Conservation (phyloP, 1,284 basidiomycete genomes). For the Pseudozyma sp. region DNA sequence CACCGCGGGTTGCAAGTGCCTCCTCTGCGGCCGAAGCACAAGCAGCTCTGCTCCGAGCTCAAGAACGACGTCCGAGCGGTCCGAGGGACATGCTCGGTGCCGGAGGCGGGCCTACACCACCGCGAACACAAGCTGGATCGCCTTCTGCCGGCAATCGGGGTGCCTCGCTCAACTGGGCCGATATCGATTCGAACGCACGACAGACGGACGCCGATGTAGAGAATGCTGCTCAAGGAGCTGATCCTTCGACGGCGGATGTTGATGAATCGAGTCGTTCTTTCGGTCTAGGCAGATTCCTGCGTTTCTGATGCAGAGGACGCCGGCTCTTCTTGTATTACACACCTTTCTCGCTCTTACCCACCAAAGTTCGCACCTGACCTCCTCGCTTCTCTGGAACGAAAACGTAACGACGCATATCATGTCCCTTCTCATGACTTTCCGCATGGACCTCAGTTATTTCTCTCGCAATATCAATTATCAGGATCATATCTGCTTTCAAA, state of each 20-base stretch:
- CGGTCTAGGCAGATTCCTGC: slow-evolving; percentile 43
- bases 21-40: slow-evolving; percentile 33
- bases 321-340: background rate
- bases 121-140: slow-evolving; percentile 13
- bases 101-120: slow-evolving; percentile 19
- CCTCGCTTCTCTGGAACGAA: background rate
- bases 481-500: background rate
- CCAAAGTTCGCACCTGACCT: background rate
- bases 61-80: background rate
- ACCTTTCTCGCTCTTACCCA: background rate
- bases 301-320: slow-evolving; percentile 22
- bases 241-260: background rate
- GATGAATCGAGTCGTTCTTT: slow-evolving; percentile 23
- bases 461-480: background rate
- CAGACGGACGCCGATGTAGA: slow-evolving; percentile 5
- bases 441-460: background rate
- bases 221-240: background rate
- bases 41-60: slow-evolving; percentile 10
- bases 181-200: slow-evolving; percentile 19
- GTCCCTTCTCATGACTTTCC: background rate
- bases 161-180: slow-evolving; percentile 30
- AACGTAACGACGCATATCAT: slow-evolving; percentile 1
- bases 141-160: slow-evolving; percentile 10
- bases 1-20: slow-evolving; percentile 38
- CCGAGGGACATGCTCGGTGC: background rate